These are phyloP conservation scores for Stemphylium vesicarium DNA, from an alignment of 2,329 filamentous ascomycete genomes.

Conservation along the genomic window DNA sequence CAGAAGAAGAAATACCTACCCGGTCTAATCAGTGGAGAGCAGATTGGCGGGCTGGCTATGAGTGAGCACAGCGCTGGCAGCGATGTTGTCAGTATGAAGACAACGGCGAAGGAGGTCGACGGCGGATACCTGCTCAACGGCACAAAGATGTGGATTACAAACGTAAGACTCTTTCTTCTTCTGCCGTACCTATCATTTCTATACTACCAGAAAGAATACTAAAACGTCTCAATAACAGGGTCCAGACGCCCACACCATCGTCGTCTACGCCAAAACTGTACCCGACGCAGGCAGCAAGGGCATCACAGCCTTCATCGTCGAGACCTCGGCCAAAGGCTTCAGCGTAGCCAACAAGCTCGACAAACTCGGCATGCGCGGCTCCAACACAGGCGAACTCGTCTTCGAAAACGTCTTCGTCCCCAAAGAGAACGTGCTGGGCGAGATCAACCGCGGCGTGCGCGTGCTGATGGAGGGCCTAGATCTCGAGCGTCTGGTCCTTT, in stretches of 20 bases:
- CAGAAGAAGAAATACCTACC: slow-evolving; percentile 86
- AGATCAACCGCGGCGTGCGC: slow-evolving; percentile 79
- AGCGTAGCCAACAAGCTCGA: slow-evolving; percentile 88
- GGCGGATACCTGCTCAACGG: slow-evolving; percentile 87
- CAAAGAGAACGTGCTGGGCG: slow-evolving; percentile 77
- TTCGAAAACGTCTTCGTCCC: slow-evolving; percentile 94
- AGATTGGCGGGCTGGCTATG: slow-evolving; percentile 91
- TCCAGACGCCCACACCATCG: slow-evolving; percentile 87
- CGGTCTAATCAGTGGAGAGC: slow-evolving; percentile 77
- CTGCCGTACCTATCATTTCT: neutral
- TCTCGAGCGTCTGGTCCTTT: slow-evolving; percentile 89
- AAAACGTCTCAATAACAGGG: slow-evolving; percentile 53
- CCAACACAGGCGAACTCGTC: slow-evolving; percentile 91
- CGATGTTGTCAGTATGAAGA: slow-evolving; percentile 96
- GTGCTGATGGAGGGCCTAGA: slow-evolving; percentile 97
- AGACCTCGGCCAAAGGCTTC: slow-evolving; percentile 74
- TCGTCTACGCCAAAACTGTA: slow-evolving; percentile 96
- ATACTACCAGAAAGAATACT: neutral
- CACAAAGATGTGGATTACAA: slow-evolving; percentile 99
- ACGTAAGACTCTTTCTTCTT: slow-evolving; percentile 59
- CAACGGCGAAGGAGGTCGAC: slow-evolving; percentile 77
- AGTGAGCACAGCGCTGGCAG: slow-evolving; percentile 88
- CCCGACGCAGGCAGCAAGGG: slow-evolving; percentile 83
- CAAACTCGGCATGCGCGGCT: slow-evolving; percentile 97
- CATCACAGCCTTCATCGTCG: slow-evolving; percentile 93